Evolutionary conservation across 305 asterid species (phyloP), one percentile per base, ranked within the genome.

Genomic region (Petunia hybrid): DNA sequence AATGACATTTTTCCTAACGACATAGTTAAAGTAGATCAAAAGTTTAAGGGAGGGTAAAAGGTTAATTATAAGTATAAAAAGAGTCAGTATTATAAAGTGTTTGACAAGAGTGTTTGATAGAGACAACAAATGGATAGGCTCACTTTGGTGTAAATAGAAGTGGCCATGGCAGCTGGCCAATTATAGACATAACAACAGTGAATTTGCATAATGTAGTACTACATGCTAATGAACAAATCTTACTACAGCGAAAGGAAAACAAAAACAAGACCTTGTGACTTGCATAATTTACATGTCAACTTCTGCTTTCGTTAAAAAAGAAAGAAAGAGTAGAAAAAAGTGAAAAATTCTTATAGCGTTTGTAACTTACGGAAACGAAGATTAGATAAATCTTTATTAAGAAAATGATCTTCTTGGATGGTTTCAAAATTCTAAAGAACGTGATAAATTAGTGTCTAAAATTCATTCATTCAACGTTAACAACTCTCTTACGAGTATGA

Each of bases 1-100:
- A 65, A 46, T 38, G 36, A 83, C 83, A 83, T 85, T 62, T 77
- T 81, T 73, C 75, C 51, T 48, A 70, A 6, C 73, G 60, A 66
- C 56, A 60, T 8, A 64, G 67, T 75, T n/a, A 68, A 62, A 42
- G 39, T 35, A 40, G 13, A 65, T 16, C 31, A 22, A 22, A 22
- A 22, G 31, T 22, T 22, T 22, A 22, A 22, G 31, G 31, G 31
- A 22, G 31, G 31, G 31, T 22, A 22, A 43, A 69, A 69, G 14
- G 40, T 43, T 69, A 45, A 41, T 22, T 22, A 22, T 16, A 69
- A 69, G 76, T 45, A 40, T 12, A 67, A 22, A 42, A 3, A 1
- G 3, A 40, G 74, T 40, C 6, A 16, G 5, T 55, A 59, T 62
- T 57, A 57, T 57, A 22, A 22, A 22, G 31, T 0, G 31, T 22